Conservation (phyloP, 306 rosid genomes). For the Vachellia pachyceras region DNA sequence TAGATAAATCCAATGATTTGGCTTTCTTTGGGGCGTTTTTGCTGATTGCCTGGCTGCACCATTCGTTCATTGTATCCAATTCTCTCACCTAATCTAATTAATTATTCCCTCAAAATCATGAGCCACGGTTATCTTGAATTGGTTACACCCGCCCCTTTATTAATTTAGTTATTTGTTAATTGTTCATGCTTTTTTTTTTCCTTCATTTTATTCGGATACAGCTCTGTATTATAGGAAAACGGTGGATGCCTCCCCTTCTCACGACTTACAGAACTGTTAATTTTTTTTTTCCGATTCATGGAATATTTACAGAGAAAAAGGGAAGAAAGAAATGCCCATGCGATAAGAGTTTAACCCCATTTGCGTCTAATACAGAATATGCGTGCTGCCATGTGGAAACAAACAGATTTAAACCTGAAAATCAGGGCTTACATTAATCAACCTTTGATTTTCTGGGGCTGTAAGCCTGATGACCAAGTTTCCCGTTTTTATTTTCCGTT, state of each 20-base stretch:
- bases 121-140: slow-evolving; percentile 32
- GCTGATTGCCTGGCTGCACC: slow-evolving; percentile 39
- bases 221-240: not conserved
- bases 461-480: not conserved
- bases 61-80: slow-evolving; percentile 48
- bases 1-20: slow-evolving; percentile 28
- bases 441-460: not conserved
- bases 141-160: slow-evolving; percentile 50
- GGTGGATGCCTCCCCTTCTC: not conserved
- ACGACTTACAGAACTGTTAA: not conserved
- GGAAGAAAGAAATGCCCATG: not conserved
- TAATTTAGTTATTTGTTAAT: not conserved
- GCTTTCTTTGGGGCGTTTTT: not conserved
- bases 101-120: slow-evolving; percentile 40
- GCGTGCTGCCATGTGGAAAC: not conserved
- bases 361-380: not conserved
- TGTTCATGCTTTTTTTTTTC: not conserved
- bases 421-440: not conserved
- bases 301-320: not conserved
- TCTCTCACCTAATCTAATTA: slow-evolving; percentile 8
- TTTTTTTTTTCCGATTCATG: not conserved
- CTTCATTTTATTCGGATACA: not conserved
- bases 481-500: not conserved
- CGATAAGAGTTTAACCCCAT: not conserved
- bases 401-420: not conserved